Percentiles rank a stretch among this genome's conserved stretches.
Evolutionary conservation across 306 rosid genomes (phyloP).

Genomic region (Geum urbanum): DNA sequence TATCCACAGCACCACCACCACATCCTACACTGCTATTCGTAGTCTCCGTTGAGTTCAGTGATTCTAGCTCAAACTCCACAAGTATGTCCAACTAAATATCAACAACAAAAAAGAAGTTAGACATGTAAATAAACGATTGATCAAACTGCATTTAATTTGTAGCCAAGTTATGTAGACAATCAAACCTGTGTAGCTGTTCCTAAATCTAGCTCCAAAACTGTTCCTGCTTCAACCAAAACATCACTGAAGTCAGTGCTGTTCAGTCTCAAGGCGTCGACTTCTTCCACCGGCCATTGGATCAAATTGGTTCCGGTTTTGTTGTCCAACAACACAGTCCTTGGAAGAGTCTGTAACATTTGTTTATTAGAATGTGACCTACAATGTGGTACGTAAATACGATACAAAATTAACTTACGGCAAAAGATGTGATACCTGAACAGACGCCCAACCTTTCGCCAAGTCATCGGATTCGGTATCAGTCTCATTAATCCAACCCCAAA

Average conservation of each 20-base stretch:
- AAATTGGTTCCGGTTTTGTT: constrained; percentile 53
- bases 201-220: constrained; percentile 51
- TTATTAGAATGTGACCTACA: background rate
- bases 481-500: constrained; percentile 82
- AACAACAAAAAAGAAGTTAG: background rate
- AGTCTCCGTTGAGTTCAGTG: constrained; percentile 19
- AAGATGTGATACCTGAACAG: constrained; percentile 51
- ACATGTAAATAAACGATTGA: too few species aligned
- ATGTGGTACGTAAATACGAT: background rate
- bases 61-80: constrained; percentile 62
- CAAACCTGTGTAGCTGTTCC: constrained; percentile 73
- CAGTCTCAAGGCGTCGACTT: constrained; percentile 66
- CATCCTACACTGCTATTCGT: constrained; percentile 38
- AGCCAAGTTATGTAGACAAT: background rate
- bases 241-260: constrained; percentile 38
- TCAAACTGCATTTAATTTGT: background rate
- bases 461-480: constrained; percentile 59
- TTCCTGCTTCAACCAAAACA: constrained; percentile 54
- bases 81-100: constrained; percentile 58
- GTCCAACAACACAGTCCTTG: constrained; percentile 71
- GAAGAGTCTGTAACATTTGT: constrained; percentile 48
- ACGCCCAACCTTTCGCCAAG: constrained; percentile 74
- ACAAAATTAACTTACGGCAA: background rate
- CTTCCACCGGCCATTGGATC: constrained; percentile 83
- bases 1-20: constrained; percentile 55